Evolutionary conservation across 208 protist genomes (phyloP), one percentile per base, ranked within the genome.

Genomic region (Trypanosoma platydactyli): DNA sequence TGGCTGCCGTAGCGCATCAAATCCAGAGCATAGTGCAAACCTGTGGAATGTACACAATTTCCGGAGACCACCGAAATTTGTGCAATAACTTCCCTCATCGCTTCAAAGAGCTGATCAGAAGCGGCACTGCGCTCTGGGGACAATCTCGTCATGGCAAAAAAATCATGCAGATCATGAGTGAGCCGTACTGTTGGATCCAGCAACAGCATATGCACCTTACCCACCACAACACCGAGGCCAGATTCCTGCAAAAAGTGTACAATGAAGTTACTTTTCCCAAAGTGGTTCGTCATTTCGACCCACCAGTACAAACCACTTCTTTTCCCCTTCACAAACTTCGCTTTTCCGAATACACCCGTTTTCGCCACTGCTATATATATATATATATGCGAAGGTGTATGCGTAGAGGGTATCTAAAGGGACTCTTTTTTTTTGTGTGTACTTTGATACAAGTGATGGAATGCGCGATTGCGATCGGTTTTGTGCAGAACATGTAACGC

Each of bases 191-290:
- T 65, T 33, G 67, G 49, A 33, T 30, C 20, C 7, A 72, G 48
- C 27, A 72, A 50, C 22, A 66, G 58, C 40, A 65, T 50, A 33
- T 60, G 41, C 6, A 48, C 24, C 25, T 29, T 38, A 30, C 54
- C 67, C 6, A 56, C 35, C 33, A 51, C 40, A 3, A 35, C 27
- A 35, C 51, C 56, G 13, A 40, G 29, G 24, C 67, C 67, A 57
- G 33, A 57, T 20, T 18, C 16, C 49, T 50, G 67, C 16, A 72
- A 33, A 60, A 65, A 72, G 29, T 72, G 50, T 7, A 30, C 51
- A 45, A 64, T 54, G 48, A 6, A 67, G 33, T 46, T 51, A 2
- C 18, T 51, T 38, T 40, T 50, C 11, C 33, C 62, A 22, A 48
- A 38, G 33, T 38, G 16, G 22, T 27, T 38, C 50, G 5, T 38